Percentiles rank a stretch among this genome's conserved stretches.
phyloP scores from a whole-genome alignment of 495 filamentous ascomycete genomes.

The Neurospora sp. region DNA sequence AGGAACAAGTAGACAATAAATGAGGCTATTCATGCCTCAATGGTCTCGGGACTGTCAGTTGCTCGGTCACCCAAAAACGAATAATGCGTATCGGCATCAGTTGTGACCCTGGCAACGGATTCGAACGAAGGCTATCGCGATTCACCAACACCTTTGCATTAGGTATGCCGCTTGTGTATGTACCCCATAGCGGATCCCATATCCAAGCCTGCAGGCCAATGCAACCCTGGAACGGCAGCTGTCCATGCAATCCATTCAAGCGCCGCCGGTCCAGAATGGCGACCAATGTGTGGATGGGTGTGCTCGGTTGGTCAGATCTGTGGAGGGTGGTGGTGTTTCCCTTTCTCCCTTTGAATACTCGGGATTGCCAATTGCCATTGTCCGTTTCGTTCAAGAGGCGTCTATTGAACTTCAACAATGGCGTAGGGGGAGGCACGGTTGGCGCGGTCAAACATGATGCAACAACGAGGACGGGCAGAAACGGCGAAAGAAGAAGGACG shows the following conservation, averaged over 20 bases:
- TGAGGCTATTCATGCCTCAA: not conserved
- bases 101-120: not conserved
- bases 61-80: not conserved
- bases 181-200: not conserved
- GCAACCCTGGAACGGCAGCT: not conserved
- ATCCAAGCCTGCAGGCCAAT: not conserved
- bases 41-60: not conserved
- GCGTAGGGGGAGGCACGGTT: not conserved
- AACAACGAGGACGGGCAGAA: not conserved
- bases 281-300: not conserved
- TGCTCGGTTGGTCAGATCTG: not conserved
- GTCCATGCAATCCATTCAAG: not conserved
- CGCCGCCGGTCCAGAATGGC: not conserved
- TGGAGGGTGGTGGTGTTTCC: not conserved
- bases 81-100: not conserved
- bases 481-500: not conserved
- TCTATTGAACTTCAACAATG: not conserved
- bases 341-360: not conserved
- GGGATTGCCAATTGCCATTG: not conserved
- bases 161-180: not conserved
- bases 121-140: not conserved
- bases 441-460: not conserved
- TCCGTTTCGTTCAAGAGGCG: not conserved
- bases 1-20: not conserved
- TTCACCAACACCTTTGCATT: not conserved